Base-by-base conservation (phyloP, 805 yeast genomes). In the Candida ortonii region DNA sequence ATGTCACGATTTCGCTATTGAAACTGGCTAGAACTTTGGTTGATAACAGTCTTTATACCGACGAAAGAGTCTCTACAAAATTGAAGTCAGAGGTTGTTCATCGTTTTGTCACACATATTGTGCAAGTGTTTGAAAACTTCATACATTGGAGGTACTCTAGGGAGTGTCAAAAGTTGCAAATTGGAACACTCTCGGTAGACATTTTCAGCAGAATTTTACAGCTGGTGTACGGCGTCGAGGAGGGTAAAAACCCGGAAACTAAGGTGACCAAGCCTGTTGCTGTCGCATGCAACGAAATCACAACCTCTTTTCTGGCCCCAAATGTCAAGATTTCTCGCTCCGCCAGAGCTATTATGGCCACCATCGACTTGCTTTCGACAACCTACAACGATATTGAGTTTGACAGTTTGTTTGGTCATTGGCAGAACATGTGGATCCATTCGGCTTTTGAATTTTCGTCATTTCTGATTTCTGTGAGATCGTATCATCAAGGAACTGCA, bases 121-220 rank as follows among this genome's bases (percentile, higher is more conserved):
- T 84, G n/a, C 73, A 73, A 33, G 73, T 84, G 0, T 85, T 79
- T 59, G 96, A 87, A 49, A 78, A 84, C 45, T 84, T 80, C 46
- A 61, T 70, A 3, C 75, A 71, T 50, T 86, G 95, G 84, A 72
- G 77, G 43, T 88, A 77, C 55, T 61, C 65, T 19, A 55, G 70
- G 8, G 61, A 74, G 1, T 57, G 64, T 28, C 84, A 87, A 50
- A 76, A 78, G 41, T 65, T 75, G 44, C 71, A 76, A 45, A 64
- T 87, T 27, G 87, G 89, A 0, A 61, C 68, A 5, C 59, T 66
- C 32, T 66, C 78, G 5, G 62, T 80, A 10, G 67, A 67, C 16
- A 62, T 78, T 3, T 82, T 86, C 50, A 60, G 71, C 8, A 70
- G 69, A 22, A 67, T 84, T 3, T 52, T 85, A 27, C 59, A 61